A percentile compares a stretch with the other conserved stretches of the same genome.
These are phyloP conservation scores for Monilinia laxa DNA, from an alignment of 2,329 filamentous ascomycete genomes.

Conservation along the genomic window DNA sequence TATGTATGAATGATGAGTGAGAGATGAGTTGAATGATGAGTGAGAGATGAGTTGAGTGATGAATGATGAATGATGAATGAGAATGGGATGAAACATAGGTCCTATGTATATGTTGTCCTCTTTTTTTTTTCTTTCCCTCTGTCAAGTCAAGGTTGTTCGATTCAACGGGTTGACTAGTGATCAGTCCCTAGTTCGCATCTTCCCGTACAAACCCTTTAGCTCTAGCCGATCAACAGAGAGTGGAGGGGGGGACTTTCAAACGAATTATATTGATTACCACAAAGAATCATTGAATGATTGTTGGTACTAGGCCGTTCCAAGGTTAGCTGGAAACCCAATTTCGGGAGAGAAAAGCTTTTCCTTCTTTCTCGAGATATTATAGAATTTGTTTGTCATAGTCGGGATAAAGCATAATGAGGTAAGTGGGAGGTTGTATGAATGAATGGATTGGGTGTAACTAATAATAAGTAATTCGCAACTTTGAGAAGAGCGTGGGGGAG, in stretches of 20 bases:
- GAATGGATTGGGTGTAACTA: too few relatives aligned
- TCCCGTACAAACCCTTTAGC: too few relatives aligned
- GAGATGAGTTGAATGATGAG: too few relatives aligned
- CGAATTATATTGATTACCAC: conserved; percentile 3
- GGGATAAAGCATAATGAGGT: neutral
- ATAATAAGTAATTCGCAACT: too few relatives aligned
- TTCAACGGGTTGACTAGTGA: too few relatives aligned
- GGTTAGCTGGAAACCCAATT: too few relatives aligned
- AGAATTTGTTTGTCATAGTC: neutral
- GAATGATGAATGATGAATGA: neutral
- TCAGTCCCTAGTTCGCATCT: too few relatives aligned
- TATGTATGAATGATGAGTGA: neutral
- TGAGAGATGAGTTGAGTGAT: too few relatives aligned
- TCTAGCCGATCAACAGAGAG: neutral
- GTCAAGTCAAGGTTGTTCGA: conserved; percentile 1
- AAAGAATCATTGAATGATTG: neutral
- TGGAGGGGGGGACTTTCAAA: neutral
- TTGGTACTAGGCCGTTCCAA: too few relatives aligned
- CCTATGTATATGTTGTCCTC: neutral
- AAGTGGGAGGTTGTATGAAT: neutral
- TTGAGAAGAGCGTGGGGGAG: neutral
- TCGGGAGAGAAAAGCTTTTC: too few relatives aligned
- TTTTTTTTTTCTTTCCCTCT: neutral
- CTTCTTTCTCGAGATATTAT: too few relatives aligned
- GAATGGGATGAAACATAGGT: conserved; percentile 12